phyloP scores from a whole-genome alignment of 192 early-diverging fungal genomes.

The Lunasporangiospora selenospora region DNA sequence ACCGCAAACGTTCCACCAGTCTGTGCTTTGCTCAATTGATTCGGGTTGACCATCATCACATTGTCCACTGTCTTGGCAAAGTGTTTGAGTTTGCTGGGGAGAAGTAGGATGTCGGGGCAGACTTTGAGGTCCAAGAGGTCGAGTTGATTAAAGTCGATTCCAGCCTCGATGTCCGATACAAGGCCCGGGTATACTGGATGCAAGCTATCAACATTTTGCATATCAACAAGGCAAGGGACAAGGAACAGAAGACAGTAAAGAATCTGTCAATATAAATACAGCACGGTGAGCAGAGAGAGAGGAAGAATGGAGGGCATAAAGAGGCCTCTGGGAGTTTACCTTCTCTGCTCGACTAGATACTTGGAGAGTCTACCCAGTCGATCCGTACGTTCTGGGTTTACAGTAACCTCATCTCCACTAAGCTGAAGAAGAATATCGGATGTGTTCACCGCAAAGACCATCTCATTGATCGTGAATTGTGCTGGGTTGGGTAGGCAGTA shows the following conservation, averaged over 20 bases:
- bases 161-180: slow-evolving; percentile 47
- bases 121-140: slow-evolving; percentile 55
- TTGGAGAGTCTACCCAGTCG: slow-evolving; percentile 73
- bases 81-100: slow-evolving; percentile 74
- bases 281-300: background rate
- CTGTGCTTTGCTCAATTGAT: slow-evolving; percentile 70
- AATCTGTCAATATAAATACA: background rate
- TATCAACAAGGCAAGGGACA: too few relatives aligned
- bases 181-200: slow-evolving; percentile 83
- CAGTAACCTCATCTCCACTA: slow-evolving; percentile 68
- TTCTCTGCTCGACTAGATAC: slow-evolving; percentile 83
- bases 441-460: slow-evolving; percentile 77
- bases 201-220: slow-evolving; percentile 62
- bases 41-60: slow-evolving; percentile 86
- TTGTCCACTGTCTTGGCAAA: slow-evolving; percentile 79
- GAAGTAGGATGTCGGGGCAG: slow-evolving; percentile 86
- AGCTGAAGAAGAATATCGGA: slow-evolving; percentile 81
- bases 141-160: slow-evolving; percentile 42
- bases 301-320: background rate
- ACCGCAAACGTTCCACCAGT: slow-evolving; percentile 85
- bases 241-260: background rate
- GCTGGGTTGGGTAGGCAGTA: slow-evolving; percentile 78
- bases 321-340: slow-evolving; percentile 38
- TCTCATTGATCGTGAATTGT: slow-evolving; percentile 85
- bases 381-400: slow-evolving; percentile 53